Conservation (phyloP, 257 asterid species). For the Thymus quinquecostatus region DNA sequence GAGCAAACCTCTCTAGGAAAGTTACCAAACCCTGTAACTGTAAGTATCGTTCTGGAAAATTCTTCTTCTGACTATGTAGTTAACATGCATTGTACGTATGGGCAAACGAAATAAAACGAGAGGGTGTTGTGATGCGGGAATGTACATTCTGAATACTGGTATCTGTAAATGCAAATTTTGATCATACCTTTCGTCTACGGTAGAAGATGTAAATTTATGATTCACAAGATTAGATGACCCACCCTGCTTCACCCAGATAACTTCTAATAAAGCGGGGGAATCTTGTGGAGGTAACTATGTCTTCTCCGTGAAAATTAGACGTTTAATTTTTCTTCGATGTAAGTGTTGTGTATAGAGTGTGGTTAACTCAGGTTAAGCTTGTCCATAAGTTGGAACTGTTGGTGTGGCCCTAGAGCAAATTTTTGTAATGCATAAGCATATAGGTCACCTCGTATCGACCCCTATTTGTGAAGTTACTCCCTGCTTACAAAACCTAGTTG, state of each 20-base stretch:
- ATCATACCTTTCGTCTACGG: conserved; percentile 30
- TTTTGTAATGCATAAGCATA: background rate
- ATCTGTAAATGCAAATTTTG: conserved; percentile 56
- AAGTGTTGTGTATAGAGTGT: background rate
- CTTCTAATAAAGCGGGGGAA: conserved; percentile 18
- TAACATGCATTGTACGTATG: conserved; percentile 43
- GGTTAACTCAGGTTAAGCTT: background rate
- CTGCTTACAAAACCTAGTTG: background rate
- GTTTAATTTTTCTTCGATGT: background rate
- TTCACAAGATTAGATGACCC: conserved; percentile 11
- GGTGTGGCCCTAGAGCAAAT: background rate
- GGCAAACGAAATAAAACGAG: conserved; percentile 42
- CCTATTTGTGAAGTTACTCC: background rate
- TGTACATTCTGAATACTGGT: conserved; percentile 36
- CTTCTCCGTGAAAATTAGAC: background rate
- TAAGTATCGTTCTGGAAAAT: conserved; percentile 37
- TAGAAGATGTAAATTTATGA: background rate
- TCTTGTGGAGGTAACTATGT: background rate
- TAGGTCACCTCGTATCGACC: background rate
- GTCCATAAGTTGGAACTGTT: background rate
- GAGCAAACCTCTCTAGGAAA: conserved; percentile 29
- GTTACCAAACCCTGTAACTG: conserved; percentile 36
- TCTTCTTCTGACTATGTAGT: conserved; percentile 35
- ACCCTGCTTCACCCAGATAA: conserved; percentile 17
- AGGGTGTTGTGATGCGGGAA: conserved; percentile 43